A percentile compares a stretch with the other conserved stretches of the same genome.
Evolutionary conservation across 306 rosid species (phyloP).

Genomic region (Fragaria ananassa): DNA sequence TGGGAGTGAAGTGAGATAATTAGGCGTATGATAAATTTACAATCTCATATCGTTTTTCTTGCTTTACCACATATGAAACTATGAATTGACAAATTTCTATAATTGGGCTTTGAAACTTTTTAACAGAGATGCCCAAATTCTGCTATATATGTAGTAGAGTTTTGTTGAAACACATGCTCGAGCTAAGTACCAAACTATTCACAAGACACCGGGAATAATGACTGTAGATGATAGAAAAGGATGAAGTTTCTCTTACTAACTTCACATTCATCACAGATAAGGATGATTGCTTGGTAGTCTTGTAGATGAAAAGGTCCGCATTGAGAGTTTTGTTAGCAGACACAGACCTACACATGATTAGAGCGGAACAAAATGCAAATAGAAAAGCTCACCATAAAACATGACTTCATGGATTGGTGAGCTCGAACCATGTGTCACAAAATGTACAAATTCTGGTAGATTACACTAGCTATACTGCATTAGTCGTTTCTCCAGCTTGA

Average conservation of each 20-base stretch:
- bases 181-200: neutral
- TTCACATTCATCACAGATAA: conserved; percentile 14
- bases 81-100: neutral
- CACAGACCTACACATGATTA: neutral
- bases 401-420: conserved; percentile 15
- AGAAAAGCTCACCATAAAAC: conserved; percentile 24
- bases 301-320: conserved; percentile 6
- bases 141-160: neutral
- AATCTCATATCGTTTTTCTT: neutral
- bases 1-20: conserved; percentile 2
- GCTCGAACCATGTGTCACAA: conserved; percentile 25
- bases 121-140: neutral
- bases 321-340: conserved; percentile 2
- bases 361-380: neutral
- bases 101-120: neutral
- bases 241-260: conserved; percentile 3
- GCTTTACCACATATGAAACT: neutral
- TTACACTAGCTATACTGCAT: conserved; percentile 44
- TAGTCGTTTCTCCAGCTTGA: conserved; percentile 35
- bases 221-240: neutral
- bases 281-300: conserved; percentile 8
- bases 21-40: neutral
- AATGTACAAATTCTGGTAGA: conserved; percentile 36
- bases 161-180: neutral
- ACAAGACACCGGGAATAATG: neutral